Percentiles rank a stretch among this genome's conserved stretches.
These are phyloP conservation scores for Candida nanaspora DNA, from an alignment of 805 yeast genomes.

Conservation along the genomic window DNA sequence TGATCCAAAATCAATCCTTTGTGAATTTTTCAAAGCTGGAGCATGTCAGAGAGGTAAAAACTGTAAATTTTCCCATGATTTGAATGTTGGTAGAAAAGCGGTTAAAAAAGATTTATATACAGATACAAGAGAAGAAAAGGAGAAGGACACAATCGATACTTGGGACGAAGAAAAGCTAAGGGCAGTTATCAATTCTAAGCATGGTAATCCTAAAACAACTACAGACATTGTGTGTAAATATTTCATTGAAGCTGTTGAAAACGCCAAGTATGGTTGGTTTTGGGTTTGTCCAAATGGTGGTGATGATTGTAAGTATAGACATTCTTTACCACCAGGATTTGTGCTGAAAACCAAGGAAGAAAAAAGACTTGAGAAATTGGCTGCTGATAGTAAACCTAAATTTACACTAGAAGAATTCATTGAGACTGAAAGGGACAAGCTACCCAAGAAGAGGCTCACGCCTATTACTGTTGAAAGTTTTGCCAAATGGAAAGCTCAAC, in stretches of 20 bases:
- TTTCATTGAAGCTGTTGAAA: slow-evolving; percentile 95
- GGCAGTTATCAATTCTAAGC: slow-evolving; percentile 80
- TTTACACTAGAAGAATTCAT: slow-evolving; percentile 93
- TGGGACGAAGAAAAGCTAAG: slow-evolving; percentile 97
- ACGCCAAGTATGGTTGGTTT: slow-evolving; percentile 98
- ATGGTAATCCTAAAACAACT: slow-evolving; percentile 89
- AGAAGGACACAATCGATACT: slow-evolving; percentile 82
- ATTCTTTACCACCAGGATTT: slow-evolving; percentile 94
- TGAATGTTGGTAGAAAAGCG: slow-evolving; percentile 77
- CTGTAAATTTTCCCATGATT: slow-evolving; percentile 92
- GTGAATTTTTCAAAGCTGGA: slow-evolving; percentile 82
- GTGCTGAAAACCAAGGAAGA: slow-evolving; percentile 96
- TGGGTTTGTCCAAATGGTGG: slow-evolving; percentile 98
- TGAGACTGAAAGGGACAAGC: slow-evolving; percentile 83
- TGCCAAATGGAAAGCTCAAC: slow-evolving; percentile 73
- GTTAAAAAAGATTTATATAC: slow-evolving; percentile 89
- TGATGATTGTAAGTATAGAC: slow-evolving; percentile 86
- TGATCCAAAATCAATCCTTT: slow-evolving; percentile 89
- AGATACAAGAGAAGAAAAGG: slow-evolving; percentile 67
- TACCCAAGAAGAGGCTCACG: slow-evolving; percentile 69
- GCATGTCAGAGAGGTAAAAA: slow-evolving; percentile 74
- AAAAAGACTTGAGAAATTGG: slow-evolving; percentile 79
- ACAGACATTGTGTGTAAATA: slow-evolving; percentile 92
- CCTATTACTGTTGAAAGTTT: slow-evolving; percentile 84
- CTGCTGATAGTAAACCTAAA: slow-evolving; percentile 77